Evolutionary conservation across 2,329 filamentous ascomycete genomes (phyloP).

Genomic region (Orbilia javanica): DNA sequence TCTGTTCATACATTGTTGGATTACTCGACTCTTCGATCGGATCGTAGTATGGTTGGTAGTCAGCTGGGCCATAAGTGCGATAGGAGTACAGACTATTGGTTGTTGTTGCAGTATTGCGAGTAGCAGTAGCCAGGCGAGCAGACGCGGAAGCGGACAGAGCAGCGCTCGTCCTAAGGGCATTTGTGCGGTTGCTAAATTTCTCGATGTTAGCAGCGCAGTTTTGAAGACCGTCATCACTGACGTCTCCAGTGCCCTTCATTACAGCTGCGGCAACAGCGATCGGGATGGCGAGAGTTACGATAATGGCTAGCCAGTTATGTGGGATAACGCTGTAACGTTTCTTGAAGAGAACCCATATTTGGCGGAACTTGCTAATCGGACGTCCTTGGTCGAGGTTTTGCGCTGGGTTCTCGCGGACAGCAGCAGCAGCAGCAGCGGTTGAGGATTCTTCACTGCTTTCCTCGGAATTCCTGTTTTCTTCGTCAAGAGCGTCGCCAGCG

Average conservation of each 20-base stretch:
- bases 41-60: constrained; percentile 21
- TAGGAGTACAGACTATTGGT: constrained; percentile 4
- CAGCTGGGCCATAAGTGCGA: neutral
- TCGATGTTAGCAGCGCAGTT: constrained; percentile 28
- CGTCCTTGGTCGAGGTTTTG: constrained; percentile 75
- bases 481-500: constrained; percentile 46
- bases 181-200: constrained; percentile 12
- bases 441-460: constrained; percentile 74
- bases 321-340: constrained; percentile 84
- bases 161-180: constrained; percentile 2
- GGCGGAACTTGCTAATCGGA: constrained; percentile 76
- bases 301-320: constrained; percentile 81
- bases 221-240: constrained; percentile 28
- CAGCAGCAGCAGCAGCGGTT: neutral
- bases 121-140: constrained; percentile 16
- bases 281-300: constrained; percentile 80
- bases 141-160: constrained; percentile 8
- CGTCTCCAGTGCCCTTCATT: constrained; percentile 56
- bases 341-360: constrained; percentile 79
- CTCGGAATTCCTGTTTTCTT: constrained; percentile 40
- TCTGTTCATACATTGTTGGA: neutral
- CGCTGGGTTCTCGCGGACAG: constrained; percentile 7
- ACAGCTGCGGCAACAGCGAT: constrained; percentile 77
- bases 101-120: constrained; percentile 2
- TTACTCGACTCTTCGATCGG: neutral